These are phyloP conservation scores for Phytomonas francai DNA, from an alignment of 208 protist genomes.

Conservation along the genomic window DNA sequence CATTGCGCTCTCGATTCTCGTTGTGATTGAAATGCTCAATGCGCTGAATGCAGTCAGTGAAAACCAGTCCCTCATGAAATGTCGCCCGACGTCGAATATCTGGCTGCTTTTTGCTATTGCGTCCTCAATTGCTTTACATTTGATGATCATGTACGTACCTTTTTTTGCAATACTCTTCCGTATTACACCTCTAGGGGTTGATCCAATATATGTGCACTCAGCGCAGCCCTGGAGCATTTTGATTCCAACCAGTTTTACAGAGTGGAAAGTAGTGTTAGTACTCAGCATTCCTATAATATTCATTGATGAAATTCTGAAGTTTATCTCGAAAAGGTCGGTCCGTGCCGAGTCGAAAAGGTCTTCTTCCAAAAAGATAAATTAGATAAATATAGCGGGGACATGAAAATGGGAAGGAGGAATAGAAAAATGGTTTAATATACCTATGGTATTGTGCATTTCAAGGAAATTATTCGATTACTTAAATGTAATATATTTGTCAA, in stretches of 20 bases:
- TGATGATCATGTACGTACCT: conserved; percentile 90
- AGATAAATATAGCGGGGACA: not conserved
- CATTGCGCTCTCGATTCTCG: conserved; percentile 90
- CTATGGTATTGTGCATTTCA: not conserved
- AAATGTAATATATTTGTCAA: not conserved
- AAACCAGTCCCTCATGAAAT: conserved; percentile 77
- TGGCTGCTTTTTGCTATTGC: conserved; percentile 79
- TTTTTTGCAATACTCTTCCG: conserved; percentile 82
- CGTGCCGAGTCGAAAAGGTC: not conserved
- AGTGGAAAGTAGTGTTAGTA: conserved; percentile 87
- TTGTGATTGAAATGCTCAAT: conserved; percentile 94
- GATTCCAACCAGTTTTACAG: conserved; percentile 55
- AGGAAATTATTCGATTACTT: not conserved
- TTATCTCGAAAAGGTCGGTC: conserved; percentile 15
- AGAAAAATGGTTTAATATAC: not conserved
- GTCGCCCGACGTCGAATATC: conserved; percentile 61
- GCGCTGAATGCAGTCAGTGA: conserved; percentile 93
- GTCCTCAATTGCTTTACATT: conserved; percentile 79
- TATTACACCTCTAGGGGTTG: conserved; percentile 73
- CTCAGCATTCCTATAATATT: conserved; percentile 91
- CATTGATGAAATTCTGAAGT: conserved; percentile 92
- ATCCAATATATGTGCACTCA: conserved; percentile 26
- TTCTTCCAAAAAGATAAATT: not conserved
- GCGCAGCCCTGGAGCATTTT: conserved; percentile 64
- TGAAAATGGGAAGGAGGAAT: not conserved